A percentile compares a stretch with the other conserved stretches of the same genome.
These are phyloP conservation scores for Kluyveromyces lactis DNA, from an alignment of 805 yeast species.

Conservation along the genomic window DNA sequence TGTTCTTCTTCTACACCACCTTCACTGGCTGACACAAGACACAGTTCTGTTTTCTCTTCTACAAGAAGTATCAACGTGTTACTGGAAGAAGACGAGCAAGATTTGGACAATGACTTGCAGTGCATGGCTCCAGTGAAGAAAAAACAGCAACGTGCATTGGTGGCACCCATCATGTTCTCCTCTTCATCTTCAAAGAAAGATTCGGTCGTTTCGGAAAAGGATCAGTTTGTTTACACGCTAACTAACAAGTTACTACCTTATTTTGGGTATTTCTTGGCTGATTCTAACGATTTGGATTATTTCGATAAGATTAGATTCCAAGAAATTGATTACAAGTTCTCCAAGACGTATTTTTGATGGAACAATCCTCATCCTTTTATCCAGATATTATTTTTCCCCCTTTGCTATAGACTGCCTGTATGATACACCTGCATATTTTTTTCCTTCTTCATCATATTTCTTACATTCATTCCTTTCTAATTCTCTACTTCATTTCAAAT, in stretches of 20 bases:
- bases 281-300: slow-evolving; percentile 20
- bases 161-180: background rate
- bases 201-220: slow-evolving; percentile 1
- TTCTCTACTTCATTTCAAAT: too few relatives aligned
- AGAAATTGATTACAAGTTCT: slow-evolving; percentile 27
- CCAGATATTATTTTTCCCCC: background rate
- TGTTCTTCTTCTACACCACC: background rate
- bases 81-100: background rate
- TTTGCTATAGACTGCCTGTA: background rate
- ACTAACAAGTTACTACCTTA: slow-evolving; percentile 18
- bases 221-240: slow-evolving; percentile 11
- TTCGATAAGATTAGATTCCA: slow-evolving; percentile 27
- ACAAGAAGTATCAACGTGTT: background rate
- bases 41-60: slow-evolving; percentile 4
- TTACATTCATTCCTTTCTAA: background rate
- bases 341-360: slow-evolving; percentile 22
- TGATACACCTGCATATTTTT: background rate
- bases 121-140: background rate
- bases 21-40: background rate
- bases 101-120: background rate
- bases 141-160: background rate
- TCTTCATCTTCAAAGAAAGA: background rate
- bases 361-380: background rate
- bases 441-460: background rate
- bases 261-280: slow-evolving; percentile 15